Conservation (phyloP, 805 yeast species). For the Saturnispora serradocipensis region DNA sequence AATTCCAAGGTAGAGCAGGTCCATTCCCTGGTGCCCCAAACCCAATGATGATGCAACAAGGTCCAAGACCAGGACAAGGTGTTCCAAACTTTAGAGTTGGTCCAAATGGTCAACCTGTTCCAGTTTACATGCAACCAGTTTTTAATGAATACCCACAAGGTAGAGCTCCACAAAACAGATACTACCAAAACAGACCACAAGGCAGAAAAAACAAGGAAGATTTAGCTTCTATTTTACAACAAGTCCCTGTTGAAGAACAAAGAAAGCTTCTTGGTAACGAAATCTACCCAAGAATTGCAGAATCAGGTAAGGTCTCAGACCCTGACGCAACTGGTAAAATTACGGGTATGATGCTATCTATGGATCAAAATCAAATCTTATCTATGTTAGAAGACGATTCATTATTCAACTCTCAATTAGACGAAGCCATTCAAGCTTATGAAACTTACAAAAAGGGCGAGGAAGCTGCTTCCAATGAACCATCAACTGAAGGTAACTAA, state of each 20-base stretch:
- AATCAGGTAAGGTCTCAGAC: constrained; percentile 79
- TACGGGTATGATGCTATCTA: constrained; percentile 97
- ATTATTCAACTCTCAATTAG: constrained; percentile 80
- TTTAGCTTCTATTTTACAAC: constrained; percentile 54
- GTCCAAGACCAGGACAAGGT: constrained; percentile 51
- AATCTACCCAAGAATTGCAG: constrained; percentile 83
- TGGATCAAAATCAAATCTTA: constrained; percentile 85
- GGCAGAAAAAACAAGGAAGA: constrained; percentile 22
- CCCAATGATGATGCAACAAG: constrained; percentile 64
- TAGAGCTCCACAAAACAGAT: constrained; percentile 33
- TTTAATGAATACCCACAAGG: constrained; percentile 56
- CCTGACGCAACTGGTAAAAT: constrained; percentile 96
- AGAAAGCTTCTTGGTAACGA: constrained; percentile 98
- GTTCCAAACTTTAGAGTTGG: constrained; percentile 53
- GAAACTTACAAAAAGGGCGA: constrained; percentile 69
- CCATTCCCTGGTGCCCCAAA: constrained; percentile 67
- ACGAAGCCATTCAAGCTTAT: constrained; percentile 91
- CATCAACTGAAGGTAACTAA: constrained; percentile 11
- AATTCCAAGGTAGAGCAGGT: constrained; percentile 57
- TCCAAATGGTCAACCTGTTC: constrained; percentile 77
- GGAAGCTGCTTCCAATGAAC: constrained; percentile 24
- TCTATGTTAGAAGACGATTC: constrained; percentile 85
- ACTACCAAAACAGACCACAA: constrained; percentile 37
- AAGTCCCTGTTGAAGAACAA: constrained; percentile 79
- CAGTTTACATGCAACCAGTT: constrained; percentile 79